Conservation (phyloP, 257 asterid genomes). For the Linderniella brevidens region DNA sequence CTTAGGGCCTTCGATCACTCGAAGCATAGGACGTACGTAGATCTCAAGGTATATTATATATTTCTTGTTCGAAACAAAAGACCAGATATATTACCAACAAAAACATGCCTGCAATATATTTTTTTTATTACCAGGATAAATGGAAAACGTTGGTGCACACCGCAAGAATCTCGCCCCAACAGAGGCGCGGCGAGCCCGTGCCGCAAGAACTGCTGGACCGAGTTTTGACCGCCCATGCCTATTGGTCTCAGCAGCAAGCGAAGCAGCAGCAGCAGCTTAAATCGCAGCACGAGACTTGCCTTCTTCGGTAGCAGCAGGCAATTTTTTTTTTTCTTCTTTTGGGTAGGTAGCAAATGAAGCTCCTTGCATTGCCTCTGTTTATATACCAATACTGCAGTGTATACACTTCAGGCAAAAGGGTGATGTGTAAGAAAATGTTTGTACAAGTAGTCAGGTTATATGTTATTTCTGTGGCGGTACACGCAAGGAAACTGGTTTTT, state of each 20-base stretch:
- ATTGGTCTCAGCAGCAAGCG: slow-evolving; percentile 91
- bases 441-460: too few species aligned
- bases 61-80: background rate
- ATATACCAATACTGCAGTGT: too few species aligned
- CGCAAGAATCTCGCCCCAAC: slow-evolving; percentile 94
- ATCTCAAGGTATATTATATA: slow-evolving; percentile 93
- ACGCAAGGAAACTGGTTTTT: too few species aligned
- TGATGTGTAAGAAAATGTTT: too few species aligned
- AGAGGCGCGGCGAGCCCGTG: slow-evolving; percentile 93
- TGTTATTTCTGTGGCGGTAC: too few species aligned
- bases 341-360: too few species aligned
- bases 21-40: slow-evolving; percentile 87
- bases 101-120: background rate
- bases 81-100: background rate
- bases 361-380: too few species aligned
- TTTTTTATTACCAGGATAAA: slow-evolving; percentile 49
- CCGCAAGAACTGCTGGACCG: slow-evolving; percentile 93
- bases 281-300: slow-evolving; percentile 47
- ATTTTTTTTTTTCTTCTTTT: too few species aligned
- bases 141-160: slow-evolving; percentile 99
- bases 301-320: slow-evolving; percentile 19
- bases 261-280: slow-evolving; percentile 76
- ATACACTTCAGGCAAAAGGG: too few species aligned
- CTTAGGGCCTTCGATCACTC: slow-evolving; percentile 80
- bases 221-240: slow-evolving; percentile 79